phyloP scores from a whole-genome alignment of 352 stramenopile species.

The Globisporangium okanoganense region DNA sequence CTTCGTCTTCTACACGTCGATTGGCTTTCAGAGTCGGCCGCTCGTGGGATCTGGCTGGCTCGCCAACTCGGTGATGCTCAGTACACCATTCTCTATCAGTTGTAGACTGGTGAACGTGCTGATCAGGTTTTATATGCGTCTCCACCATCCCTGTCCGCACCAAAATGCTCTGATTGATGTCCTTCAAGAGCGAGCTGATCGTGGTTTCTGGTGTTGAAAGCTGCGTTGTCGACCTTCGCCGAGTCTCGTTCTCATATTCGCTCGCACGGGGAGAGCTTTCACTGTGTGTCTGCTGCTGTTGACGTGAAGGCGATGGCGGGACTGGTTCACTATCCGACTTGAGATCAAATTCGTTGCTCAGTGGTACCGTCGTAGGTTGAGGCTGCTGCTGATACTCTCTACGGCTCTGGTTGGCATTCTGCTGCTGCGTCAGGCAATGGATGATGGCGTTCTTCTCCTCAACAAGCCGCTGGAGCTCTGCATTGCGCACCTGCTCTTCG shows the following conservation, averaged over 20 bases:
- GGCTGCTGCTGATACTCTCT: not conserved
- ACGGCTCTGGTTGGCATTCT: not conserved
- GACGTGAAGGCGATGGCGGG: not conserved
- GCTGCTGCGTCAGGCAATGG: conserved; percentile 33
- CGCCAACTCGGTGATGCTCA: not conserved
- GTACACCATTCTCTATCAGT: not conserved
- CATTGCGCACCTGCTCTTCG: conserved; percentile 48
- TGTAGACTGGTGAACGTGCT: not conserved
- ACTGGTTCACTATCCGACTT: not conserved
- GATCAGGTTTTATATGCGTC: not conserved
- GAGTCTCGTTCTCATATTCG: too few species aligned
- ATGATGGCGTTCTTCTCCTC: conserved; percentile 75
- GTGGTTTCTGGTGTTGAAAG: not conserved
- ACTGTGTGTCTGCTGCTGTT: not conserved
- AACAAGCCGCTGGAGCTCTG: conserved; percentile 48
- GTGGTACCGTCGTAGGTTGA: not conserved
- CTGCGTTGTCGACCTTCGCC: not conserved
- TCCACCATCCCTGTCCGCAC: not conserved
- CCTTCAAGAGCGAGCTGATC: conserved; percentile 6
- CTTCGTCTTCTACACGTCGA: conserved; percentile 19
- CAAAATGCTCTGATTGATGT: conserved; percentile 11
- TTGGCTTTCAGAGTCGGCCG: too few species aligned
- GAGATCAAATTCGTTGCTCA: not conserved
- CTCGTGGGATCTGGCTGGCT: too few species aligned
- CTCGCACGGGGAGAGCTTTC: too few species aligned